Base-by-base conservation (phyloP, 2,329 filamentous ascomycete species). In the Fusarium sp. region DNA sequence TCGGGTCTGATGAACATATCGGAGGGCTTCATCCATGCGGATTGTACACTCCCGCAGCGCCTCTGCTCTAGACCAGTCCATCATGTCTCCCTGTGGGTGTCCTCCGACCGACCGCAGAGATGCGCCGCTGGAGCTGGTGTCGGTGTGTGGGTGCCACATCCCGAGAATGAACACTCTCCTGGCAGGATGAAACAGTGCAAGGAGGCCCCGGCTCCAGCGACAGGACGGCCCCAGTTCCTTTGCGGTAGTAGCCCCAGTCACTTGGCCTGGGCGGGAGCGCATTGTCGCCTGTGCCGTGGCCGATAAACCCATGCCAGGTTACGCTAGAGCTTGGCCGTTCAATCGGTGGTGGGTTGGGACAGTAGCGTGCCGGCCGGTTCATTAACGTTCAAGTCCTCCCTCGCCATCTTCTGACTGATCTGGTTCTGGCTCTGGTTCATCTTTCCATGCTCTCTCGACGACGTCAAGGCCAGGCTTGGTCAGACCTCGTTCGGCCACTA, bases 311-410 rank as follows among this genome's bases (percentile, higher is more conserved):
- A 61, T 74, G 65, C 67, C 64, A 54, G 57, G 37, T 35, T 70
- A 39, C 73, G 58, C 73, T 72, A 73, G 25, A 56, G 69, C 43
- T 37, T 61, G 50, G 60, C 57, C 64, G 39, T 48, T 39, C 60
- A 34, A 43, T 50, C 34, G 54, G 35, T 23, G 48, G 58, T 58
- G 41, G 54, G 64, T 60, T 41, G 64, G 58, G 62, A 74, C 67
- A 64, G 65, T 76, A 64, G 72, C 68, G 54, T 64, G 48, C 48
- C 50, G 64, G 58, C 62, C 35, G 61, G 58, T 70, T 76, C 68
- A 64, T 68, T 76, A 64, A 75, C 68, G 48, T 64, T 64, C 39
- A 34, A 65, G 45, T 64, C 66, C 65, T 72, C 66, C 66, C 65
- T 72, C 71, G 54, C 52, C 43, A 27, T 57, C 48, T 39, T 61